These are phyloP conservation scores for Hypoxylon sp. DNA, from an alignment of 2,329 filamentous ascomycete genomes.

Conservation along the genomic window DNA sequence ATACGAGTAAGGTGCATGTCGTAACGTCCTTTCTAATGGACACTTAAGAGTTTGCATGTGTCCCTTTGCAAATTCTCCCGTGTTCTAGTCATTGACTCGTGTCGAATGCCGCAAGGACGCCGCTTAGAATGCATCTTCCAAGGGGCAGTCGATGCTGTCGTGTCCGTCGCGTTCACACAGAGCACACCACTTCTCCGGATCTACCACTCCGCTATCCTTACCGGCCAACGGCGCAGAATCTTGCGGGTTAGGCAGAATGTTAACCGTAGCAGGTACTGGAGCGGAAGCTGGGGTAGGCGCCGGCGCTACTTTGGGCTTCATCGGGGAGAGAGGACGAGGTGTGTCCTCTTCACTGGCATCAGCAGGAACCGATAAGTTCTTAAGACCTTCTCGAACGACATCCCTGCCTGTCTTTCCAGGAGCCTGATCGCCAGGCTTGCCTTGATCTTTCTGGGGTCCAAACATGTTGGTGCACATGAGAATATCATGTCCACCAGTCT, in stretches of 20 bases:
- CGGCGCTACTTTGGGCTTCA: slow-evolving; percentile 60
- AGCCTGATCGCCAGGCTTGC: slow-evolving; percentile 43
- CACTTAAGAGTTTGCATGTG: slow-evolving; percentile 10
- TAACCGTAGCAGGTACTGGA: slow-evolving; percentile 55
- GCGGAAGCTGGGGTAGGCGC: slow-evolving; percentile 53
- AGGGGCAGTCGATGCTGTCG: slow-evolving; percentile 93
- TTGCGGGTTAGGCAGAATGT: slow-evolving; percentile 71
- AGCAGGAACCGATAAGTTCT: slow-evolving; percentile 56
- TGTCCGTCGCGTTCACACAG: slow-evolving; percentile 96
- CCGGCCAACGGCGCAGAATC: slow-evolving; percentile 79
- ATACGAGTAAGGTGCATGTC: slow-evolving; percentile 17
- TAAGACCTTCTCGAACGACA: slow-evolving; percentile 56
- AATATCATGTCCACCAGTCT: slow-evolving; percentile 92
- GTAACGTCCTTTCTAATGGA: slow-evolving; percentile 8
- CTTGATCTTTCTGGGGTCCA: slow-evolving; percentile 58
- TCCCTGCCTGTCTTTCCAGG: slow-evolving; percentile 54
- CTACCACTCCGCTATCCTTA: slow-evolving; percentile 81
- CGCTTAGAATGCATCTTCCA: slow-evolving; percentile 81
- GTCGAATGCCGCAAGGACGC: slow-evolving; percentile 10
- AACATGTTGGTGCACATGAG: slow-evolving; percentile 95
- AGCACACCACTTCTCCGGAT: slow-evolving; percentile 95
- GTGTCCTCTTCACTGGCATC: slow-evolving; percentile 59
- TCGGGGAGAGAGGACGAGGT: slow-evolving; percentile 68
- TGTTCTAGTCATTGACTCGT: slow-evolving; percentile 21
- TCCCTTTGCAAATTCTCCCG: slow-evolving; percentile 3